These are phyloP conservation scores for Trichophyton equinum DNA, from an alignment of 2,329 filamentous ascomycete species.

Conservation along the genomic window DNA sequence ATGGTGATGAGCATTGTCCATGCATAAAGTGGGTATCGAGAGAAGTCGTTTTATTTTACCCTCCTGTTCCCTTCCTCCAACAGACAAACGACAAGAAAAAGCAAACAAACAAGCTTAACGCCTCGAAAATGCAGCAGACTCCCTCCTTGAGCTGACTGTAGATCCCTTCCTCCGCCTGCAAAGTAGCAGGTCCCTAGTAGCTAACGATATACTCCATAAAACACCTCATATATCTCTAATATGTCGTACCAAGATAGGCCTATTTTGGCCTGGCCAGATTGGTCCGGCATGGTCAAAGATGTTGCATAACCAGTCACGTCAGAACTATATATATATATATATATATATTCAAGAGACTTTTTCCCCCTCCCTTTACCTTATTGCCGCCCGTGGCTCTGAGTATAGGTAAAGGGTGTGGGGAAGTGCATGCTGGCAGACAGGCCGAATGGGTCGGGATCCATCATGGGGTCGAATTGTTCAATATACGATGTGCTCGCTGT, in stretches of 20 bases:
- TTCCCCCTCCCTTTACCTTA: conserved; percentile 6
- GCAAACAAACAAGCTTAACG: background rate
- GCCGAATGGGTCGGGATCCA: conserved; percentile 89
- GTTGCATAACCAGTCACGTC: too few relatives aligned
- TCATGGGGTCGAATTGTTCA: conserved; percentile 68
- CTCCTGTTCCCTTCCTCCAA: background rate
- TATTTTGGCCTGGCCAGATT: background rate
- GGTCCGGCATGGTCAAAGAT: background rate
- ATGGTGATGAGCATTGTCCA: background rate
- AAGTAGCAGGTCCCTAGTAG: background rate
- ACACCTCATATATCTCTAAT: background rate
- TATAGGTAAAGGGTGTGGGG: conserved; percentile 58
- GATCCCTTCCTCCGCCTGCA: background rate
- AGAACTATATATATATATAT: too few relatives aligned
- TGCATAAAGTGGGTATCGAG: background rate
- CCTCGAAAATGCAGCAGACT: conserved; percentile 1
- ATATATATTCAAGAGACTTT: too few relatives aligned
- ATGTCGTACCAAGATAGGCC: background rate
- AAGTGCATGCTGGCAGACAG: conserved; percentile 93
- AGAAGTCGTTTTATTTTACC: background rate
- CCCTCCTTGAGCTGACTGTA: background rate
- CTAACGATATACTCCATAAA: background rate
- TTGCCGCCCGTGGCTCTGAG: conserved; percentile 28
- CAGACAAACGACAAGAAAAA: background rate
- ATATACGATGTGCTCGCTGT: conserved; percentile 42